Base-by-base conservation (phyloP, 208 protist genomes). In the Herpetomonas tarakana region DNA sequence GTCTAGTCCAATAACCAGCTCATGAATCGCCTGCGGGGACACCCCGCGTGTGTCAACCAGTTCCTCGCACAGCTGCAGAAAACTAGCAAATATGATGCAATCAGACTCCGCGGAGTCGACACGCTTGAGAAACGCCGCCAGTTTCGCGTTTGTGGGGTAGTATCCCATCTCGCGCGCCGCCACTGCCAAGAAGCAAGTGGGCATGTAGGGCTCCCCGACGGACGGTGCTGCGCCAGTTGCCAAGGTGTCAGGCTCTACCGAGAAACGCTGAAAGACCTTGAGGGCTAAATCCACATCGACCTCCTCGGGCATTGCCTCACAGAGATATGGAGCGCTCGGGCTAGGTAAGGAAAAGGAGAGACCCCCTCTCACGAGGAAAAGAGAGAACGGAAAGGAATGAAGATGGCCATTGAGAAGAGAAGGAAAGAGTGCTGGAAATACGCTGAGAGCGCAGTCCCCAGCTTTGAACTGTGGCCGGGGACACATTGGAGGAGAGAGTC, bases 21-120 rank as follows among this genome's bases (percentile, higher is more conserved):
- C 29, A 57, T 57, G 52, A n/a, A 57, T 38, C 19, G 28, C 35
- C 35, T 41, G 35, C 14, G 6, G 6, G 35, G 35, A 14, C 35
- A 41, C 35, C 35, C 52, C 24, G 52, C 52, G 29, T 22, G 65
- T 67, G 52, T 59, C 52, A 16, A 71, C 66, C 14, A 90, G 68
- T 24, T 76, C 46, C 41, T 75, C 58, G 51, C 77, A 86, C 21
- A 90, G 66, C 45, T 81, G 68, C n/a, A 90, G 55, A 70, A 90
- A 90, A 3, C 51, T 25, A 2, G 66, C 63, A 29, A 82, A 76
- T 4, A 53, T 75, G 38, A 90, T 51, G 16, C 49, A 45, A 25
- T 68, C 74, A 22, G 58, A 18, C 35, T 41, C 31, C 22, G 65
- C 54, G 22, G 62, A 30, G 0, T 74, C 38, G 52, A 67, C 58